A percentile compares a stretch with the other conserved stretches of the same genome.
These are phyloP conservation scores for Melanomma pulvis-pyrius DNA, from an alignment of 495 filamentous ascomycete genomes.

Conservation along the genomic window DNA sequence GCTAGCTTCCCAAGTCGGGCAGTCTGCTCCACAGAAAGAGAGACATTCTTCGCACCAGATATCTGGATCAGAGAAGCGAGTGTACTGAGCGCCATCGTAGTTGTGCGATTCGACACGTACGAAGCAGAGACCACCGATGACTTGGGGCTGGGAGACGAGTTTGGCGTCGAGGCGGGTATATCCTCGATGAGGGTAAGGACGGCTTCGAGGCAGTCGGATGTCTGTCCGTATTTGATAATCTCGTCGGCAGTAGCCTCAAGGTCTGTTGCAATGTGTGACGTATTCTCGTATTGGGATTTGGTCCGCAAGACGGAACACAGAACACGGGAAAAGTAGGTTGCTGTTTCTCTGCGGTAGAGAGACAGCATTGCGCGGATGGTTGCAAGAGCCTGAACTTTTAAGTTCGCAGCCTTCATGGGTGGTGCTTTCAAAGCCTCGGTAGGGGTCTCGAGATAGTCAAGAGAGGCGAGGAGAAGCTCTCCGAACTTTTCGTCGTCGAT, in stretches of 20 bases:
- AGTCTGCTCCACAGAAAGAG: slow-evolving; percentile 39
- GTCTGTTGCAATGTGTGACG: slow-evolving; percentile 60
- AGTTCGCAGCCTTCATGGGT: slow-evolving; percentile 64
- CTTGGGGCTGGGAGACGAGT: slow-evolving; percentile 24
- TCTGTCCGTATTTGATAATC: slow-evolving; percentile 53
- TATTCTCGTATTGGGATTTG: slow-evolving; percentile 57
- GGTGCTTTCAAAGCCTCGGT: slow-evolving; percentile 41
- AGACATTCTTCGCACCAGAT: slow-evolving; percentile 24
- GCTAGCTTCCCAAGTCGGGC: slow-evolving; percentile 57
- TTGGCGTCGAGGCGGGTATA: slow-evolving; percentile 12
- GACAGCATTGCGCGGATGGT: slow-evolving; percentile 78
- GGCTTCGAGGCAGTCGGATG: slow-evolving; percentile 53
- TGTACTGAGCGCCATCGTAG: slow-evolving; percentile 33
- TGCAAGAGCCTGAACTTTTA: slow-evolving; percentile 80
- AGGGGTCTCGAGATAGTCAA: slow-evolving; percentile 69
- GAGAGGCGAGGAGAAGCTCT: slow-evolving; percentile 69
- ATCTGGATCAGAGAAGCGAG: slow-evolving; percentile 37
- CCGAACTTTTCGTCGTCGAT: slow-evolving; percentile 63
- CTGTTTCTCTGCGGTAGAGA: slow-evolving; percentile 65
- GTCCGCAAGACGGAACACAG: slow-evolving; percentile 70
- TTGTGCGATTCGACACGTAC: slow-evolving; percentile 26
- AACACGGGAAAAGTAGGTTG: slow-evolving; percentile 64
- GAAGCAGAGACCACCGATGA: slow-evolving; percentile 6
- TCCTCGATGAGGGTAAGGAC: slow-evolving; percentile 54
- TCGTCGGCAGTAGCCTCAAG: slow-evolving; percentile 62